Base-by-base conservation (phyloP, 2,329 filamentous ascomycete genomes). In the Myriosclerotinia scirpicola region DNA sequence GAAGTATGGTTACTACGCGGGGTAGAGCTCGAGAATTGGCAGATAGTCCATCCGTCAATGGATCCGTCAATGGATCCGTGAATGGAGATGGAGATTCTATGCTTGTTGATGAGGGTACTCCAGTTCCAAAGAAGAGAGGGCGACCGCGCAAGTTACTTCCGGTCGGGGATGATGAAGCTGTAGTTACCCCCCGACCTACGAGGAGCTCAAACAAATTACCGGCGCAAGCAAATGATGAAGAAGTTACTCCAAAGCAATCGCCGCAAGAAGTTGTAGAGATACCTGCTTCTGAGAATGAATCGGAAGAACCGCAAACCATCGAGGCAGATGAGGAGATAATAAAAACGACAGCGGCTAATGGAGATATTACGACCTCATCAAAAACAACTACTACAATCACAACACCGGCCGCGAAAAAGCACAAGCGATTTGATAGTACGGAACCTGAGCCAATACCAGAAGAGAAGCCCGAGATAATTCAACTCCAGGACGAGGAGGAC, bases 181-280 rank as follows among this genome's bases (percentile, higher is more conserved):
- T 30, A 48, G 34, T 42, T n/a, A 67, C 65, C 22, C 64, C 70
- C 20, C 71, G 54, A 34, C 42, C 56, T 11, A 62, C 70, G 53
- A 75, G 74, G 70, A 75, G 71, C 66, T 67, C 71, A 55, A 75
- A 71, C 54, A 60, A 59, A 65, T 54, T 71, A 26, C 71, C 71
- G 30, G 67, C 71, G 2, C 69, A 71, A 30, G 69, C 52, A 55
- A 73, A 72, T 52, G 70, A 66, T 38, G 67, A 70, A 42, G 63
- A 59, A 26, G 59, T 54, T 36, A 61, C 36, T 50, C 22, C 61
- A 60, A 22, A 70, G 70, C 40, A 48, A 15, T 46, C 58, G 9
- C 58, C 67, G 6, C 62, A 69, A 38, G 64, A 68, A 38, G 69
- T 70, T 3, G 73, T 74, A 7, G 75, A 74, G 40, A 73, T 75